Conservation (phyloP, 106 monocot species). For the Dioscorea zingiberensis region DNA sequence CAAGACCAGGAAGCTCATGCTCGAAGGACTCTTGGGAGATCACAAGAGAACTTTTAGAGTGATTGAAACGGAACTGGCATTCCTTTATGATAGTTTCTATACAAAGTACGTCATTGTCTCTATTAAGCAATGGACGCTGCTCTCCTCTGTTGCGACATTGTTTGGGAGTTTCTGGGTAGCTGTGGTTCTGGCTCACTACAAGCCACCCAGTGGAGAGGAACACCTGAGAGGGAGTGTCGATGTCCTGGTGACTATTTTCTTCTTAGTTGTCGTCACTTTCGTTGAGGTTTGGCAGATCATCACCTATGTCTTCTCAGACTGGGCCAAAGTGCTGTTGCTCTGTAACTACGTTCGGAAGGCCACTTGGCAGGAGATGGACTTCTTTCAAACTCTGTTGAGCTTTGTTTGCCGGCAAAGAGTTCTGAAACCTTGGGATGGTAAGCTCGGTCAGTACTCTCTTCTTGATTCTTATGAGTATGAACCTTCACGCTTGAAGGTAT, state of each 20-base stretch:
- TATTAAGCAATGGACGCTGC: too few relatives aligned
- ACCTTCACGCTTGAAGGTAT: background rate
- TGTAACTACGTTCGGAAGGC: background rate
- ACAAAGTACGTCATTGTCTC: conserved; percentile 9
- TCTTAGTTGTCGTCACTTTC: background rate
- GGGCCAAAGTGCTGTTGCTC: background rate
- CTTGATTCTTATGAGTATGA: background rate
- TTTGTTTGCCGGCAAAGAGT: background rate
- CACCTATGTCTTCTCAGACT: background rate
- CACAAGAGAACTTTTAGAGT: conserved; percentile 8
- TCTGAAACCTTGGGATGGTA: background rate
- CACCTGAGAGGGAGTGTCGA: too few relatives aligned
- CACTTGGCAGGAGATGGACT: background rate
- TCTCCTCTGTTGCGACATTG: too few relatives aligned
- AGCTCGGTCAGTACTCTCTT: background rate
- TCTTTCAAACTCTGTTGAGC: background rate
- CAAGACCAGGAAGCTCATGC: background rate
- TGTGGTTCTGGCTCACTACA: too few relatives aligned
- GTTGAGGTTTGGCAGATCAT: background rate
- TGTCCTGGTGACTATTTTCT: background rate
- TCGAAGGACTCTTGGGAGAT: conserved; percentile 6
- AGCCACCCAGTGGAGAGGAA: too few relatives aligned
- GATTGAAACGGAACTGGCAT: conserved; percentile 7
- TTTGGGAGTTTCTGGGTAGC: too few relatives aligned
- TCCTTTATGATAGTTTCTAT: conserved; percentile 11